Conservation (phyloP, 2,329 filamentous ascomycete species). For the Apiospora aurea region DNA sequence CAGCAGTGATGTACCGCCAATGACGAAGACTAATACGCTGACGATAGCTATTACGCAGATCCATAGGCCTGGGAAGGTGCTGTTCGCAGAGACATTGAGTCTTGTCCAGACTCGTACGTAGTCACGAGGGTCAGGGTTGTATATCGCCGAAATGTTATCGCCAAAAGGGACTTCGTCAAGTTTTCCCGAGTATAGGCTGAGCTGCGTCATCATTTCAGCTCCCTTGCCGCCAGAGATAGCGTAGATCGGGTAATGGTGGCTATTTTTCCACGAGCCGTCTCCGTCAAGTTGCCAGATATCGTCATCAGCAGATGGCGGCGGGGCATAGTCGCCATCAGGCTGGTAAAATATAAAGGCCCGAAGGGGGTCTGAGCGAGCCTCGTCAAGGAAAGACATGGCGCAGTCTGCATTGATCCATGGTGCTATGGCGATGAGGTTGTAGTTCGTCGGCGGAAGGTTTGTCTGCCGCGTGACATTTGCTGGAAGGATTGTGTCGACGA, state of each 20-base stretch:
- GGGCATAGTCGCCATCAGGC: constrained; percentile 60
- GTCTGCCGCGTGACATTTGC: constrained; percentile 74
- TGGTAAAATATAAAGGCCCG: constrained; percentile 70
- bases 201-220: constrained; percentile 70
- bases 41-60: constrained; percentile 76
- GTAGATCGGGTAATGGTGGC: constrained; percentile 82
- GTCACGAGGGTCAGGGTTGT: constrained; percentile 62
- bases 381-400: constrained; percentile 73
- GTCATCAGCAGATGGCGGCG: constrained; percentile 71
- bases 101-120: constrained; percentile 68
- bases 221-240: constrained; percentile 76
- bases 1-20: constrained; percentile 69
- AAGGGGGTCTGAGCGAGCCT: constrained; percentile 64
- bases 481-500: constrained; percentile 72
- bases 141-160: constrained; percentile 60
- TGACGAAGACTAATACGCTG: constrained; percentile 72
- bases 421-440: constrained; percentile 80
- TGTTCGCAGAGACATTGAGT: constrained; percentile 54
- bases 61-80: constrained; percentile 77
- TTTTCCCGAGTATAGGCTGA: constrained; percentile 80
- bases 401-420: constrained; percentile 84
- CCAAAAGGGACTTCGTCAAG: constrained; percentile 68
- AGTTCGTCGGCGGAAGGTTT: constrained; percentile 74
- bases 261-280: constrained; percentile 72
- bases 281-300: constrained; percentile 75